Percentiles rank a stretch among this genome's conserved stretches.
These are phyloP conservation scores for Phaffomyces thermotolerans DNA, from an alignment of 805 yeast genomes.

Conservation along the genomic window DNA sequence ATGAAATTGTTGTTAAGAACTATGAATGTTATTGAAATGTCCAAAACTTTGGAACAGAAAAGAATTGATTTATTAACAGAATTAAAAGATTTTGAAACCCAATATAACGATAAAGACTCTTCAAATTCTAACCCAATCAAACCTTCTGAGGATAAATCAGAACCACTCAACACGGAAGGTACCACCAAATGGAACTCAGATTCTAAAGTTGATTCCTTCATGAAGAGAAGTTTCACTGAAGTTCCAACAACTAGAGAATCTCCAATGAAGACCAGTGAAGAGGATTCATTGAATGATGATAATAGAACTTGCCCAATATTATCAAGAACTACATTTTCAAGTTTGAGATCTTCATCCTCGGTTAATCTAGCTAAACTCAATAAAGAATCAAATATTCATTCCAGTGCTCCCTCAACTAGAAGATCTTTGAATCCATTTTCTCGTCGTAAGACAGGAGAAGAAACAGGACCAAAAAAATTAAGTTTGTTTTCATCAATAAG, in stretches of 20 bases:
- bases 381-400: neutral
- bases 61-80: constrained; percentile 17
- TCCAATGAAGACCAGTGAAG: too few species aligned
- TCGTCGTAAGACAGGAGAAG: neutral
- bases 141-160: neutral
- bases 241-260: too few species aligned
- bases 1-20: constrained; percentile 54
- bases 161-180: too few species aligned
- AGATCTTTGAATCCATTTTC: constrained; percentile 1
- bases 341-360: constrained; percentile 6
- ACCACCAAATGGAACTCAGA: too few species aligned
- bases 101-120: neutral
- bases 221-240: too few species aligned
- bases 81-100: constrained; percentile 7
- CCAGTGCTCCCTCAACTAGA: neutral
- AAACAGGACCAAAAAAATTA: neutral
- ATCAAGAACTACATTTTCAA: too few species aligned
- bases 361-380: neutral
- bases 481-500: neutral
- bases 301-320: too few species aligned
- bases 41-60: constrained; percentile 29
- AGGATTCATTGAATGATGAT: too few species aligned
- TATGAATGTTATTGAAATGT: constrained; percentile 46
- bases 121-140: neutral
- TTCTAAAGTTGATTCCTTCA: too few species aligned